phyloP scores from a whole-genome alignment of 2,329 filamentous ascomycete species.

The Fusarium clavum region DNA sequence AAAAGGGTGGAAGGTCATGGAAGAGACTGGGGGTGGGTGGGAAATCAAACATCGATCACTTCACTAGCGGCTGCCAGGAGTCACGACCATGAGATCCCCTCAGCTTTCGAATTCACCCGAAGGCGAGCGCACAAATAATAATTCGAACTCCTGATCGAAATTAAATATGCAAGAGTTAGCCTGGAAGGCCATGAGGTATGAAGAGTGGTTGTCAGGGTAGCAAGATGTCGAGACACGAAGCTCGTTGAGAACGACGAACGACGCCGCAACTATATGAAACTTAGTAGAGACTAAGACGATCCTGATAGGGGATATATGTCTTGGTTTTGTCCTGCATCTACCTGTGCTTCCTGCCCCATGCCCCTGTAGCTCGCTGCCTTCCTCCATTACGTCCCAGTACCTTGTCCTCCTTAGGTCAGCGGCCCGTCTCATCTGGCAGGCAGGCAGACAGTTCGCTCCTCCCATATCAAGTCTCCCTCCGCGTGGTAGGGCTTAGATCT shows the following conservation, averaged over 20 bases:
- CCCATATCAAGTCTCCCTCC: conserved; percentile 2
- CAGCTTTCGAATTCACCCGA: background rate
- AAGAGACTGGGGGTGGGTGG: background rate
- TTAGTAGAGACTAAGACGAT: background rate
- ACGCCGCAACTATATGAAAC: conserved; percentile 10
- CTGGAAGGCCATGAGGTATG: background rate
- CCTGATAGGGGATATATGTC: background rate
- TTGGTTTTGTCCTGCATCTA: background rate
- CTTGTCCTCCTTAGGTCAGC: conserved; percentile 4
- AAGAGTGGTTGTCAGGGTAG: conserved; percentile 1
- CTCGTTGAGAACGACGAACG: background rate
- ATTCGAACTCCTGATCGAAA: conserved; percentile 21
- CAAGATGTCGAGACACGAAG: conserved; percentile 16
- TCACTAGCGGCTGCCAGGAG: background rate
- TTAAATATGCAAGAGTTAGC: background rate
- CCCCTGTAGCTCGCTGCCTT: conserved; percentile 6
- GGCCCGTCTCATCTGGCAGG: conserved; percentile 5
- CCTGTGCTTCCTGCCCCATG: background rate
- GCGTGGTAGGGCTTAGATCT: background rate
- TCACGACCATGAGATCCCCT: conserved; percentile 4
- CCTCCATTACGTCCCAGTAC: conserved; percentile 8
- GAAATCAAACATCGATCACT: conserved; percentile 4
- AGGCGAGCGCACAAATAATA: conserved; percentile 16
- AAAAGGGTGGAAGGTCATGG: background rate
- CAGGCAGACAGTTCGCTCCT: conserved; percentile 22